Evolutionary conservation across 1,139 yeast species (phyloP).

Genomic region (Suhomyces terraborum): DNA sequence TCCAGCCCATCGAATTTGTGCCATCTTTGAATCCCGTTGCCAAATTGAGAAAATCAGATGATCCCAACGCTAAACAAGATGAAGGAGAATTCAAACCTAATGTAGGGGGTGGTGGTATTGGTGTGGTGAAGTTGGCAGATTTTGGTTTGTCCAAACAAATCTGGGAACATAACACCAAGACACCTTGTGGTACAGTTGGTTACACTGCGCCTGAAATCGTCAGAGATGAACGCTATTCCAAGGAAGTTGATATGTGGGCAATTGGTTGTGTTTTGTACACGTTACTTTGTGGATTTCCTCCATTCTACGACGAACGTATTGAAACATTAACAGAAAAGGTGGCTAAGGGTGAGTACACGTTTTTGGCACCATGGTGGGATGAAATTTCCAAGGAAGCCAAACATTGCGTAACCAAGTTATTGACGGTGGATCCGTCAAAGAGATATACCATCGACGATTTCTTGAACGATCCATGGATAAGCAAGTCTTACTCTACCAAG

Average conservation of each 20-base stretch:
- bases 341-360: conserved; percentile 59
- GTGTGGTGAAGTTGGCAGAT: conserved; percentile 55
- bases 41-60: conserved; percentile 48
- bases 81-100: conserved; percentile 53
- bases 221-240: conserved; percentile 57
- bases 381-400: conserved; percentile 57
- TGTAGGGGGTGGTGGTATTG: conserved; percentile 56
- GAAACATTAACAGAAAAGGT: conserved; percentile 59
- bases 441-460: conserved; percentile 81
- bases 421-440: conserved; percentile 79
- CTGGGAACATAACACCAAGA: conserved; percentile 59
- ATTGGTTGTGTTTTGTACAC: conserved; percentile 64
- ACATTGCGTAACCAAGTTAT: conserved; percentile 67
- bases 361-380: conserved; percentile 66
- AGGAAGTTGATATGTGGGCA: conserved; percentile 67
- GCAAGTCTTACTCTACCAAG: conserved; percentile 15
- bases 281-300: conserved; percentile 62
- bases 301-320: conserved; percentile 59
- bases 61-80: conserved; percentile 49
- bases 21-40: conserved; percentile 42
- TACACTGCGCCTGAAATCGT: conserved; percentile 67
- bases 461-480: conserved; percentile 84
- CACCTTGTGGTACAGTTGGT: conserved; percentile 67
- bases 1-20: conserved; percentile 61
- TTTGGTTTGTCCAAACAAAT: conserved; percentile 60